A percentile compares a stretch with the other conserved stretches of the same genome.
Evolutionary conservation across 2,329 filamentous ascomycete species (phyloP).

Genomic region (Cryoendolithus antarcticus): DNA sequence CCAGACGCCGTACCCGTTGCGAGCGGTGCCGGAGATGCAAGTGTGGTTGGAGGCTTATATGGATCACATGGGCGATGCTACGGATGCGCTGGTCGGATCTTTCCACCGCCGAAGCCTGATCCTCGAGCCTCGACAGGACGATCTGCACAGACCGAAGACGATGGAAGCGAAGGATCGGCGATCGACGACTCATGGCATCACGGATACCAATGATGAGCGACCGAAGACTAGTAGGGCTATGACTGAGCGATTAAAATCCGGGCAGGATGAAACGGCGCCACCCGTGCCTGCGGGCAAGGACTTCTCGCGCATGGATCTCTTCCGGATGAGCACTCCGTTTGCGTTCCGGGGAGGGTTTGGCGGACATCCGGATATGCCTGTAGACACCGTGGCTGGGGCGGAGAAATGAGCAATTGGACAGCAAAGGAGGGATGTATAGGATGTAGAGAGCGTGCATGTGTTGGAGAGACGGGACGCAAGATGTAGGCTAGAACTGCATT

Average conservation of each 20-base stretch:
- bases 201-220: slow-evolving; percentile 6
- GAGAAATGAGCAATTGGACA: too few relatives aligned
- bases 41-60: slow-evolving; percentile 84
- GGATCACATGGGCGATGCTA: slow-evolving; percentile 54
- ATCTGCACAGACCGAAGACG: slow-evolving; percentile 2
- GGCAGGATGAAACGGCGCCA: background rate
- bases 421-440: too few relatives aligned
- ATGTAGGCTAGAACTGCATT: too few relatives aligned
- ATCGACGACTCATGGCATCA: background rate
- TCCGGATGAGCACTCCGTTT: slow-evolving; percentile 9
- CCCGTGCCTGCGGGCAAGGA: slow-evolving; percentile 1
- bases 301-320: slow-evolving; percentile 7
- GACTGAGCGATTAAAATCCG: slow-evolving; percentile 3
- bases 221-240: slow-evolving; percentile 8
- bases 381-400: too few relatives aligned
- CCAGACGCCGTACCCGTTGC: slow-evolving; percentile 80
- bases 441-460: too few relatives aligned
- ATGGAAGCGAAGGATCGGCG: too few relatives aligned
- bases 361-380: slow-evolving; percentile 1
- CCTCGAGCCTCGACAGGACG: slow-evolving; percentile 50
- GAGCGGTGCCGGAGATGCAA: slow-evolving; percentile 76
- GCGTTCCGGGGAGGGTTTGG: slow-evolving; percentile 7
- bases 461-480: too few relatives aligned
- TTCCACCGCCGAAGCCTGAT: slow-evolving; percentile 75
- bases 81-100: slow-evolving; percentile 50